Conservation (phyloP, 768 basidiomycete genomes). For the Boletus coccyginus region DNA sequence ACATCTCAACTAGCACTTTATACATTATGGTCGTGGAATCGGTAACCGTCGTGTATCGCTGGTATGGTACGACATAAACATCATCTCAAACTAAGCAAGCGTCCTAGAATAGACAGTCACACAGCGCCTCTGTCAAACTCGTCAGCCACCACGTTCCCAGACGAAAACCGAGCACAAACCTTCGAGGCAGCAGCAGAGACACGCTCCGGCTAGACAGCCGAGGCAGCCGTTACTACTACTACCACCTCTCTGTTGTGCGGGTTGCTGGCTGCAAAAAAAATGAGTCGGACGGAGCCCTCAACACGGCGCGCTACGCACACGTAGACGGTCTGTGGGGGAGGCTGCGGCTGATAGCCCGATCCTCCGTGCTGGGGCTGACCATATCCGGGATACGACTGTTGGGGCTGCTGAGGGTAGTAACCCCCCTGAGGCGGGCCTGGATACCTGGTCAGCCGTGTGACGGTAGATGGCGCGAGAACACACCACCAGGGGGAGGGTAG, state of each 20-base stretch:
- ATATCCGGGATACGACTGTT: conserved; percentile 58
- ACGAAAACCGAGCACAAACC: conserved; percentile 33
- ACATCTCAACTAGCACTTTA: conserved; percentile 9
- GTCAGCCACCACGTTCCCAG: conserved; percentile 27
- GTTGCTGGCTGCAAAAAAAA: conserved; percentile 38
- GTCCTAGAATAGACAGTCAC: conserved; percentile 62
- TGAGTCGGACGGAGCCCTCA: not conserved
- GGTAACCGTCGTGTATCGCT: conserved; percentile 7
- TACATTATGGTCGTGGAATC: conserved; percentile 19
- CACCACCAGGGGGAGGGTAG: conserved; percentile 58
- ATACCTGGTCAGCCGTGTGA: conserved; percentile 34
- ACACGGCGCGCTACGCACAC: conserved; percentile 49
- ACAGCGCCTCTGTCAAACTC: conserved; percentile 52
- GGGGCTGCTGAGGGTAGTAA: conserved; percentile 75
- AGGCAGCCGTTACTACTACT: conserved; percentile 35
- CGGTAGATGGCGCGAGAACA: conserved; percentile 6
- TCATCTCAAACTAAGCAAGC: not conserved
- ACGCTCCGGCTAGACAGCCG: conserved; percentile 48
- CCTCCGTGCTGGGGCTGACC: conserved; percentile 29
- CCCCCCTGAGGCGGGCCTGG: conserved; percentile 58
- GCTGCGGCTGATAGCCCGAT: conserved; percentile 51
- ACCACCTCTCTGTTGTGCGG: conserved; percentile 33
- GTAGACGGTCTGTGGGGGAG: conserved; percentile 79
- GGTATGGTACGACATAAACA: conserved; percentile 13
- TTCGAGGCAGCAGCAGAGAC: conserved; percentile 52